Conservation (phyloP, 768 basidiomycete species). For the Botryobasidium botryosum region DNA sequence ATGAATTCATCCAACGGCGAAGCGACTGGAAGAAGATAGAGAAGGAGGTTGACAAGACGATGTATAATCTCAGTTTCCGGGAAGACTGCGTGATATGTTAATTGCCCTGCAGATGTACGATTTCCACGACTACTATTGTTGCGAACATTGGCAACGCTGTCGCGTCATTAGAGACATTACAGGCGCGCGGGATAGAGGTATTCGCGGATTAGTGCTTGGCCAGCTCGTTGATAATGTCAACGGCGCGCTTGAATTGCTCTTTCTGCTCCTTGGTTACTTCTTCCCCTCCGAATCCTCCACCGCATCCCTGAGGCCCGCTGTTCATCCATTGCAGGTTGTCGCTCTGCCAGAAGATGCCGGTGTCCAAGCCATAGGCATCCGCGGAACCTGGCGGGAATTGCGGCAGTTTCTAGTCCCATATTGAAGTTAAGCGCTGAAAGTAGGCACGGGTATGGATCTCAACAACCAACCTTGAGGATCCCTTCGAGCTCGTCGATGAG, state of each 20-base stretch:
- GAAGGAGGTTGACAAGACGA: constrained; percentile 85
- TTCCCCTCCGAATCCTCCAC: constrained; percentile 31
- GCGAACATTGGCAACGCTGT: too few species aligned
- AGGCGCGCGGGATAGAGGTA: too few species aligned
- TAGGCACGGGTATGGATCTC: constrained; percentile 27
- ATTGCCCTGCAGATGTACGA: constrained; percentile 4
- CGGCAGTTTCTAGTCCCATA: not conserved
- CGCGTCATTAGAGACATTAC: too few species aligned
- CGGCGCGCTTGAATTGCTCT: constrained; percentile 48
- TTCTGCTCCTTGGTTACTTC: constrained; percentile 44
- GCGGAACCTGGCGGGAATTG: constrained; percentile 31
- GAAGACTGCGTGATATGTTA: constrained; percentile 61
- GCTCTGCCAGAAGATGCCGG: constrained; percentile 28
- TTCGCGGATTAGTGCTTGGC: too few species aligned
- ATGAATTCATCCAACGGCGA: constrained; percentile 87
- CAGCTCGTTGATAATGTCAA: constrained; percentile 44
- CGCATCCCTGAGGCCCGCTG: constrained; percentile 44
- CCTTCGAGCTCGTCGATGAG: constrained; percentile 40
- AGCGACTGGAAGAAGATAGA: constrained; percentile 99
- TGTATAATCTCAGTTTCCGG: constrained; percentile 86
- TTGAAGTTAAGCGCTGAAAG: constrained; percentile 6
- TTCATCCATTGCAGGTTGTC: constrained; percentile 44
- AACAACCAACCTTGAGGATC: constrained; percentile 33
- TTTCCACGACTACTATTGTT: too few species aligned
- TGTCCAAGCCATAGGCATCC: constrained; percentile 48